These are phyloP conservation scores for Mucor circinelloides DNA, from an alignment of 371 early-diverging fungal species.

Conservation along the genomic window DNA sequence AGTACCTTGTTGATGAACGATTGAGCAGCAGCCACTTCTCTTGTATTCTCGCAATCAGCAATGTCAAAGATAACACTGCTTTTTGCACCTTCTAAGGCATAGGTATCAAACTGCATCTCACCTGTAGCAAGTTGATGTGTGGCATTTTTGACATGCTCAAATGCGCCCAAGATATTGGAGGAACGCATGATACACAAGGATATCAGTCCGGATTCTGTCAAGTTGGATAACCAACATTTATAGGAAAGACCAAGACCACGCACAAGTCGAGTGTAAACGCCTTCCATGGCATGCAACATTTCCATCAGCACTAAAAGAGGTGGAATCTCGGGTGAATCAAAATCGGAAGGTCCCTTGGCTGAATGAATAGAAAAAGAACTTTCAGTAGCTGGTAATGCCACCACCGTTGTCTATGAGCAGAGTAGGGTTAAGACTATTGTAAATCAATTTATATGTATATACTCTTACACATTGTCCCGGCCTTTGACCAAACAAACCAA, in stretches of 20 bases:
- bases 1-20: slow-evolving; percentile 53
- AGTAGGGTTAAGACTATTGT: not conserved
- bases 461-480: slow-evolving; percentile 44
- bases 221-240: slow-evolving; percentile 37
- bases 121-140: slow-evolving; percentile 42
- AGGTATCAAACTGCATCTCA: slow-evolving; percentile 35
- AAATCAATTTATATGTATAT: not conserved
- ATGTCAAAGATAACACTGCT: slow-evolving; percentile 56
- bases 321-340: slow-evolving; percentile 53
- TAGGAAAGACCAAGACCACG: slow-evolving; percentile 62
- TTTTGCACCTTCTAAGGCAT: slow-evolving; percentile 57
- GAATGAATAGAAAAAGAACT: slow-evolving; percentile 53
- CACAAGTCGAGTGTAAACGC: slow-evolving; percentile 57
- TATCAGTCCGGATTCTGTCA: slow-evolving; percentile 48
- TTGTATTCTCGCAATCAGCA: slow-evolving; percentile 50
- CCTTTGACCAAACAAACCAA: slow-evolving; percentile 39
- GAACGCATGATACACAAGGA: slow-evolving; percentile 50
- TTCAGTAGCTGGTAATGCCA: slow-evolving; percentile 56
- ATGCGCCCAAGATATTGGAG: slow-evolving; percentile 54
- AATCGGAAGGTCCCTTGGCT: slow-evolving; percentile 42
- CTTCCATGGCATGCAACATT: slow-evolving; percentile 53
- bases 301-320: slow-evolving; percentile 54
- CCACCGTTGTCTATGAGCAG: slow-evolving; percentile 34
- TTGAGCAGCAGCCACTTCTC: slow-evolving; percentile 46
- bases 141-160: slow-evolving; percentile 36